A percentile compares a stretch with the other conserved stretches of the same genome.
phyloP scores from a whole-genome alignment of 2,329 filamentous ascomycete genomes.

The Curvularia hawaiiensis region DNA sequence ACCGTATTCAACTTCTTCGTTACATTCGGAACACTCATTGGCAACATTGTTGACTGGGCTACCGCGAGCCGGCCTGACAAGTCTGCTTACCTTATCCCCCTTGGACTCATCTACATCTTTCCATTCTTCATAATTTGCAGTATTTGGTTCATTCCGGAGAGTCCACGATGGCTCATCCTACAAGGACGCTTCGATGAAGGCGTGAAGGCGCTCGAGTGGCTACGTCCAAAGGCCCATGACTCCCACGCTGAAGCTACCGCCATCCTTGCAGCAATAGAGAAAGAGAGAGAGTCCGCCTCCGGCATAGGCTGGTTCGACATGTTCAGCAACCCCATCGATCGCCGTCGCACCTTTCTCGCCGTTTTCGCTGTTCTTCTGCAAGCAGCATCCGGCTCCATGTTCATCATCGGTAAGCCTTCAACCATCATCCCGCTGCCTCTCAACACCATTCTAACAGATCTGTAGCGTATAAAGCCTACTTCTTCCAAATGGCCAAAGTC shows the following conservation, averaged over 20 bases:
- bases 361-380: constrained; percentile 45
- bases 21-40: constrained; percentile 52
- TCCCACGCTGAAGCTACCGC: constrained; percentile 39
- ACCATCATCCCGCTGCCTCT: neutral
- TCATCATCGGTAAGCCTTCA: constrained; percentile 49
- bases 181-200: constrained; percentile 40
- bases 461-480: constrained; percentile 56
- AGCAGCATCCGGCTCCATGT: constrained; percentile 47
- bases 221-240: constrained; percentile 47
- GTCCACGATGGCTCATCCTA: constrained; percentile 41
- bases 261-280: constrained; percentile 43
- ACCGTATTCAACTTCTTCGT: constrained; percentile 57
- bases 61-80: constrained; percentile 42
- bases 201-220: constrained; percentile 48
- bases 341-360: constrained; percentile 43
- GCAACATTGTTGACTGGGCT: constrained; percentile 60
- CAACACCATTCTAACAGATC: neutral
- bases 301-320: constrained; percentile 43
- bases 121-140: constrained; percentile 49
- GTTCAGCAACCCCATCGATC: constrained; percentile 43
- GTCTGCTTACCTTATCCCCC: constrained; percentile 53
- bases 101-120: constrained; percentile 60
- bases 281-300: constrained; percentile 37
- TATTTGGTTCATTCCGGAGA: constrained; percentile 41
- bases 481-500: constrained; percentile 64